Base-by-base conservation (phyloP, 139 green algal species). In the Tetraselmis chui region DNA sequence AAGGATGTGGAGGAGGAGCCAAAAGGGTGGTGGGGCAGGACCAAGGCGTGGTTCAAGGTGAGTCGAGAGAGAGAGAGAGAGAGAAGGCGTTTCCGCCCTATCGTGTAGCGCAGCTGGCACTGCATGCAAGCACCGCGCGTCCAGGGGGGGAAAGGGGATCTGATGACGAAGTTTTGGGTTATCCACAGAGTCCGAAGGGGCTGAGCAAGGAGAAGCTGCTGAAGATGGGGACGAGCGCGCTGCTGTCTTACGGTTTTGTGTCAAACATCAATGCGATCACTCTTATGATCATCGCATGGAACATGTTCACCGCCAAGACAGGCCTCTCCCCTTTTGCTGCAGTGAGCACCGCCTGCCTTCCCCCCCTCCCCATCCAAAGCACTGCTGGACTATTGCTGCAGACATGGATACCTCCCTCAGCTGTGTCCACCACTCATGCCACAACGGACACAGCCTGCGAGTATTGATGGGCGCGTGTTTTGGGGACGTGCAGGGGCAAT, bases 221-320 rank as follows among this genome's bases (percentile, higher is more conserved):
- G 45, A 80, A 30, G n/a, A 32, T 86, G 29, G 83, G 83, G 11
- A 32, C 27, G 28, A 77, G 77, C 59, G 59, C 28, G 28, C 76
- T 86, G 22, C 83, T 86, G 0, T 80, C 32, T 22, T 86, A 86
- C 59, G 83, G 83, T 5, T 83, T 86, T 77, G 74, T 86, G 29
- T 76, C 28, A 45, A 86, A 86, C 77, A 23, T 86, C 29, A 83
- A 83, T 76, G 80, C 80, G n/a, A 81, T 86, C 77, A 80, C 77
- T 1, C 74, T 76, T 11, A 28, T 86, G 24, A 29, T 86, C 22
- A 27, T 83, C 0, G 78, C 83, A n/a, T 83, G 28, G 77, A 77
- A 77, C 67, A 86, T 59, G 30, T 31, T 28, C 29, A 28, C 32
- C 25, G 78, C 76, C 23, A 67, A 32, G 67, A 67, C 30, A 28